Conservation (phyloP, 75 land plant species). For the Sequoiadendron giganteum region DNA sequence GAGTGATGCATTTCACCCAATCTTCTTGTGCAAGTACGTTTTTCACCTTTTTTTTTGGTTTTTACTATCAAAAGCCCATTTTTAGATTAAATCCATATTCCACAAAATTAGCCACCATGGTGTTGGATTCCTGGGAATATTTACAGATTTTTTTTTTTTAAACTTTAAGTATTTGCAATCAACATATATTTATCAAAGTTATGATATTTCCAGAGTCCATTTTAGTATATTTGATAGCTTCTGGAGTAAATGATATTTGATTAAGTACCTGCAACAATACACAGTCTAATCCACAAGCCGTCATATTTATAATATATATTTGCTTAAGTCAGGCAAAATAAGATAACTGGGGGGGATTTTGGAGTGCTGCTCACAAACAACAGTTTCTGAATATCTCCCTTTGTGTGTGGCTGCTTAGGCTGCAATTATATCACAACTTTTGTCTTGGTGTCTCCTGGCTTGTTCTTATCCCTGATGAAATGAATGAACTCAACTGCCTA, state of each 20-base stretch:
- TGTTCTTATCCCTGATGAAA: neutral
- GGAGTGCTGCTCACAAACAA: neutral
- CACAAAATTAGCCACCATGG: neutral
- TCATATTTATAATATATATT: neutral
- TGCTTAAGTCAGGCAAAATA: neutral
- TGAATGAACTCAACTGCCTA: neutral
- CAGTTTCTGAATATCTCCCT: neutral
- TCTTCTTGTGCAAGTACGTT: conserved; percentile 43
- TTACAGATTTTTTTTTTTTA: neutral
- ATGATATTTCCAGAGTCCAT: neutral
- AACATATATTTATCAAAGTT: neutral
- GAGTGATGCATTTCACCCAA: conserved; percentile 19
- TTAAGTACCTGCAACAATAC: neutral
- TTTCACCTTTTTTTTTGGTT: neutral
- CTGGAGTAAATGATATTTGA: neutral
- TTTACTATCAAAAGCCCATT: neutral
- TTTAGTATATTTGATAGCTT: neutral
- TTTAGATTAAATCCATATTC: neutral
- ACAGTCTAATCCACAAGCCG: neutral
- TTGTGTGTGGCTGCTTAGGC: neutral
- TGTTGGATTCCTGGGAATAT: neutral
- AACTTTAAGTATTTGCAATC: neutral
- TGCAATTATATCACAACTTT: neutral
- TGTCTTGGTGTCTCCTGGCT: neutral
- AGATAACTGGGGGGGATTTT: neutral